A percentile compares a stretch with the other conserved stretches of the same genome.
Conservation (phyloP, 306 rosid species). For the Albizia julibrissin region DNA sequence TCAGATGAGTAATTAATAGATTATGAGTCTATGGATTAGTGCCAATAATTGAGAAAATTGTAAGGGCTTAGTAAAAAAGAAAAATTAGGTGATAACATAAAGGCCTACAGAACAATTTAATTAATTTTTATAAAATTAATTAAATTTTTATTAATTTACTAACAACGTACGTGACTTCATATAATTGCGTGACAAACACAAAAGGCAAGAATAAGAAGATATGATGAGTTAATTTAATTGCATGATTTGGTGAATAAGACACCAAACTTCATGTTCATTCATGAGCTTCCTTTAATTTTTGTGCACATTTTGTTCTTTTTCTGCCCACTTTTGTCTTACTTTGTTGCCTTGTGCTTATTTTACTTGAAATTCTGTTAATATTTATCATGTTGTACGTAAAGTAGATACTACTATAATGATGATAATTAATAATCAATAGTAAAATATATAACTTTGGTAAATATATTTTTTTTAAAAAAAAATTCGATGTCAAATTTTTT, state of each 20-base stretch:
- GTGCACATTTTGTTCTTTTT: slow-evolving; percentile 26
- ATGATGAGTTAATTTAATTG: background rate
- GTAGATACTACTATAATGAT: background rate
- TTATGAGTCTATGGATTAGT: background rate
- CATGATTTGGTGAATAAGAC: slow-evolving; percentile 32
- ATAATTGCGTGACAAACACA: slow-evolving; percentile 25
- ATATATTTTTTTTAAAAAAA: background rate
- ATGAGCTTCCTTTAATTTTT: slow-evolving; percentile 14
- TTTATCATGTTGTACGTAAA: background rate
- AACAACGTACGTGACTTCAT: slow-evolving; percentile 28
- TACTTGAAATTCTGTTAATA: background rate
- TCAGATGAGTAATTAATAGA: too few species aligned
- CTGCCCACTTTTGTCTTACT: background rate
- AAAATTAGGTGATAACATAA: too few species aligned
- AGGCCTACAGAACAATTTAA: background rate
- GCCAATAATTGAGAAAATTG: too few species aligned
- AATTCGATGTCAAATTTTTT: background rate
- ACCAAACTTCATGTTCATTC: background rate
- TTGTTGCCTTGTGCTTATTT: background rate
- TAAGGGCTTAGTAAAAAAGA: too few species aligned
- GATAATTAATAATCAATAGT: background rate
- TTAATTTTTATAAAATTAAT: background rate
- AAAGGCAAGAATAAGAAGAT: slow-evolving; percentile 20
- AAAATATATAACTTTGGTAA: background rate
- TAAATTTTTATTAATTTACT: background rate